These are phyloP conservation scores for Jaenimonas drosophilae DNA, from an alignment of 208 protist genomes.

Conservation along the genomic window DNA sequence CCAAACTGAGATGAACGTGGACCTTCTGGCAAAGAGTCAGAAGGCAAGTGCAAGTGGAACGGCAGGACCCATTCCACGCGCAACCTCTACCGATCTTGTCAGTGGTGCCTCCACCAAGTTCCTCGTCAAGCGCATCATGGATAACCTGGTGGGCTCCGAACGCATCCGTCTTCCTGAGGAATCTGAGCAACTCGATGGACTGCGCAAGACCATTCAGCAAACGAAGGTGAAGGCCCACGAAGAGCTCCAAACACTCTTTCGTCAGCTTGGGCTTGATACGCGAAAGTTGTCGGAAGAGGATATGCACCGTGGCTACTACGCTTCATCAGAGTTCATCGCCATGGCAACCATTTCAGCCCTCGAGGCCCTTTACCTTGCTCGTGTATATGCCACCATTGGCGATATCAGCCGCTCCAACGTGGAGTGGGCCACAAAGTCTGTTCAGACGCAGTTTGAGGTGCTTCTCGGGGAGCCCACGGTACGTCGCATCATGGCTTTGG, in stretches of 20 bases:
- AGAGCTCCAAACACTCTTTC: constrained; percentile 55
- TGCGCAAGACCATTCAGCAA: constrained; percentile 66
- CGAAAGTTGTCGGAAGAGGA: constrained; percentile 47
- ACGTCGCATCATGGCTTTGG: constrained; percentile 43
- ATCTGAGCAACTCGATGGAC: constrained; percentile 55
- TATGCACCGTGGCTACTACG: constrained; percentile 57
- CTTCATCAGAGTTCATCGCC: constrained; percentile 43
- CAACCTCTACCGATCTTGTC: constrained; percentile 56
- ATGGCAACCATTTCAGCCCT: constrained; percentile 49
- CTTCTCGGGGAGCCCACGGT: constrained; percentile 38
- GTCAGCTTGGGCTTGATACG: constrained; percentile 64
- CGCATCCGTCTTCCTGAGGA: constrained; percentile 75
- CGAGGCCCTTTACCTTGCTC: constrained; percentile 66
- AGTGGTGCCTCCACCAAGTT: constrained; percentile 65
- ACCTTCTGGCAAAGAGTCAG: constrained; percentile 38
- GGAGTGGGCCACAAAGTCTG: constrained; percentile 33
- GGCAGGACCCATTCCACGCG: constrained; percentile 40
- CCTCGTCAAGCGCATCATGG: constrained; percentile 60
- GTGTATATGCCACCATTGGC: constrained; percentile 62
- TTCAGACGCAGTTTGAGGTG: constrained; percentile 55
- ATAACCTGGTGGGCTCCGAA: constrained; percentile 51
- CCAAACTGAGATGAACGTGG: constrained; percentile 77
- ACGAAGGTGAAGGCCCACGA: constrained; percentile 72
- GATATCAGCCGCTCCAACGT: constrained; percentile 55
- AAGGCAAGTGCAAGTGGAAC: constrained; percentile 1